Evolutionary conservation across 352 stramenopile species (phyloP).

Genomic region (Globisporangium apiculatum): DNA sequence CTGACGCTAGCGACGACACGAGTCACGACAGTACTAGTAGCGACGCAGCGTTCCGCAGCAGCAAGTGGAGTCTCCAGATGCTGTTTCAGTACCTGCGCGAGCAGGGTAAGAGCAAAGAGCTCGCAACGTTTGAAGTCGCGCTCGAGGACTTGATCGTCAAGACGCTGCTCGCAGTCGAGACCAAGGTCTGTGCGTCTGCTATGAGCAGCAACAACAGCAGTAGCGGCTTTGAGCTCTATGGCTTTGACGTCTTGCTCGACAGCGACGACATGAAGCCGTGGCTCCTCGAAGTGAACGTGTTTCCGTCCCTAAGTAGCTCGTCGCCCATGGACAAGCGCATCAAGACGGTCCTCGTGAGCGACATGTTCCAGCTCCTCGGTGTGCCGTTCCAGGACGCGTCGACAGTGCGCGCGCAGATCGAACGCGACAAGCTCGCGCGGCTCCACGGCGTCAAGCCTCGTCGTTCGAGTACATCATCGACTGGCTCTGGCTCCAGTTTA

Average conservation of each 20-base stretch:
- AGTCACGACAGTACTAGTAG: background rate
- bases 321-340: slow-evolving; percentile 85
- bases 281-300: slow-evolving; percentile 90
- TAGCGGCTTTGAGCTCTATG: slow-evolving; percentile 85
- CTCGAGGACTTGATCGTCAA: slow-evolving; percentile 86
- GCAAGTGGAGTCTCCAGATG: slow-evolving; percentile 79
- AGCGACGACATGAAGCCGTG: slow-evolving; percentile 61
- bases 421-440: slow-evolving; percentile 41
- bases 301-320: slow-evolving; percentile 80
- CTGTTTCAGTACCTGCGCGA: slow-evolving; percentile 41
- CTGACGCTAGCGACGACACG: background rate
- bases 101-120: slow-evolving; percentile 29
- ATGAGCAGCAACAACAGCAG: slow-evolving; percentile 13
- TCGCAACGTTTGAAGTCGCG: slow-evolving; percentile 25
- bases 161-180: slow-evolving; percentile 84
- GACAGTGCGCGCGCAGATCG: slow-evolving; percentile 22
- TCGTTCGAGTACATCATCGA: slow-evolving; percentile 6
- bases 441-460: slow-evolving; percentile 29
- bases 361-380: slow-evolving; percentile 78
- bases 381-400: slow-evolving; percentile 43
- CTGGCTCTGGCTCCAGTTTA: too few relatives aligned
- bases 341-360: slow-evolving; percentile 85
- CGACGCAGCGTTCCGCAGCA: slow-evolving; percentile 25
- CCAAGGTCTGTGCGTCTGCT: slow-evolving; percentile 39
- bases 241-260: slow-evolving; percentile 86